Base-by-base conservation (phyloP, 805 yeast genomes). In the Suhomyces xylopsoci region DNA sequence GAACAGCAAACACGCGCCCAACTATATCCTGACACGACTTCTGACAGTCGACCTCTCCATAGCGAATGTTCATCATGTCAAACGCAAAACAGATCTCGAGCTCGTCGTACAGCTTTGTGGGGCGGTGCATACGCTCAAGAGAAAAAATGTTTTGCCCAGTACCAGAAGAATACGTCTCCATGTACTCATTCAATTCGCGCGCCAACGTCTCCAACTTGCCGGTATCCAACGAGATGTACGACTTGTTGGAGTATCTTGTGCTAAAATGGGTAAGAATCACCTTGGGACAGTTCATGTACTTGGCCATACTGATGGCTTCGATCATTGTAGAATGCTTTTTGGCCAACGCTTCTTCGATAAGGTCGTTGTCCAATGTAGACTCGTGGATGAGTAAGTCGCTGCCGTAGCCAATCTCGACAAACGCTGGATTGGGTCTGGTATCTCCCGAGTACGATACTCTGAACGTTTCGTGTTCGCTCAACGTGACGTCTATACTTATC, bases 371-470 rank as follows among this genome's bases (percentile, higher is more conserved):
- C 55, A 94, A 79, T 0, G 99, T 90, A 0, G 97, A 92, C 67
- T 94, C 99, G 67, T 94, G 99, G 47, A 94, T 84, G 53, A 94
- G 76, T 47, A 94, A 66, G 63, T 90, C 93, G 25, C 90, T 81
- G 10, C 74, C 66, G 19, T 63, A 54, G 1, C 97, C 98, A 50
- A 89, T 80, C 2, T 71, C 76, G 0, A 87, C 81, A 68, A 91
- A 91, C 47, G 66, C 70, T 3, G 71, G 62, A 57, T 83, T 85
- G 0, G 99, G 99, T 61, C 97, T 81, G 0, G 98, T 90, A 65
- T 94, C 99, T 10, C 99, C 99, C 2, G 97, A 90, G 65, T 89
- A 94, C 0, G 97, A 86, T 1, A 92, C 75, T 59, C 82, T 87
- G 73, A 90, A 90, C 0, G 62, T 54, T 15, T 67, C 69, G 1